Evolutionary conservation across 73 alveolate genomes (phyloP), one percentile per base, ranked within the genome.

Genomic region (Paraurostyla sp.): DNA sequence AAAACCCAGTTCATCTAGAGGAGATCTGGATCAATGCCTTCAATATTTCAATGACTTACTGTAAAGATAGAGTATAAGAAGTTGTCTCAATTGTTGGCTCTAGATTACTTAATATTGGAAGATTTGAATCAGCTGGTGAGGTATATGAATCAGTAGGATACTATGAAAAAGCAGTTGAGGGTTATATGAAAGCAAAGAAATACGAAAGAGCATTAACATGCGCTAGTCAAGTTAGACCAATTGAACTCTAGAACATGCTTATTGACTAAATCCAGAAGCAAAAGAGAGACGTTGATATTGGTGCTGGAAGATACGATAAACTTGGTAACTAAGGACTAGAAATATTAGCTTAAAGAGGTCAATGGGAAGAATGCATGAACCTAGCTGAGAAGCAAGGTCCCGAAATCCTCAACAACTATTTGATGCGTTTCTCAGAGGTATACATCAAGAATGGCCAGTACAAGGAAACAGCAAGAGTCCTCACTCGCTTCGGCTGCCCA

Each of bases 21-120:
- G 98, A 94, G 62, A 94, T 96, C 30, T 98, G 99, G 99, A 97
- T 96, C 59, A 95, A 96, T 75, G 99, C 99, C 0, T 97, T 97
- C 80, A 85, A 95, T 46, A 85, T 98, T 25, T 97, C 99, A 30
- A 95, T 96, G 97, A 95, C 92, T 57, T 93, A 98, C 94, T 99
- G 90, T 78, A 98, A 98, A 76, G 98, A 90, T 25, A 97, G 99
- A 80, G 94, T 96, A 27, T 98, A 97, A 52, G 99, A 97, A 82
- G 98, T 98, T 27, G 98, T 98, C 0, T 87, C 90, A 63, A 93
- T 97, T 71, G 99, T 97, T 38, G 98, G 99, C 4, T 84, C 93
- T 38, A 97, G 99, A 96, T 95, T 98, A 51, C 71, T 87, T 30
- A 96, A 93, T 54, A 93, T 98, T 27, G 87, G 93, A 60, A 97